Evolutionary conservation across 257 asterid species (phyloP).

Genomic region (Avicennia marina): DNA sequence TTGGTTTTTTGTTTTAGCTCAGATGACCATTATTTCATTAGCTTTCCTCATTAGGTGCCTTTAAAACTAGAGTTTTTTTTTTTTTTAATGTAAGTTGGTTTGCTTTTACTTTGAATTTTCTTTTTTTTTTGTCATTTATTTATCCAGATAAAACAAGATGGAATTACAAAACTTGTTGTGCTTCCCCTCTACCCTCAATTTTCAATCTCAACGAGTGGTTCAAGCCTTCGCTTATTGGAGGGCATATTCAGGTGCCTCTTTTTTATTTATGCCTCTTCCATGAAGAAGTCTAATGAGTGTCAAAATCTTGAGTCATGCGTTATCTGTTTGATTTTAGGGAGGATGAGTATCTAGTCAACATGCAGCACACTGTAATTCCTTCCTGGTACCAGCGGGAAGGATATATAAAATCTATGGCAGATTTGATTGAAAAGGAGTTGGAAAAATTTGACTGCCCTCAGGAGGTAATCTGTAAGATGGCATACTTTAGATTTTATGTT

Average conservation of each 20-base stretch:
- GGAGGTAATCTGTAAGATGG: constrained; percentile 50
- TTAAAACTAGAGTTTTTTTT: too few relatives aligned
- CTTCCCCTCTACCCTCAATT: constrained; percentile 98
- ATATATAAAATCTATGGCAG: constrained; percentile 92
- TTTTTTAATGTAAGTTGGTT: too few relatives aligned
- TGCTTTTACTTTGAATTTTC: too few relatives aligned
- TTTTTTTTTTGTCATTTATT: constrained; percentile 13
- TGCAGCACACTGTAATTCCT: constrained; percentile 99
- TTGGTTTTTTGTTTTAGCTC: background rate
- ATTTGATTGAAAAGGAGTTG: constrained; percentile 85
- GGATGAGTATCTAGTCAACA: constrained; percentile 95
- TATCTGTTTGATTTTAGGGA: constrained; percentile 71
- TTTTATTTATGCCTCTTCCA: constrained; percentile 18
- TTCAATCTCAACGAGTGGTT: constrained; percentile 98
- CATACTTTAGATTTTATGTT: constrained; percentile 1
- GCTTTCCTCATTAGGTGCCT: too few relatives aligned
- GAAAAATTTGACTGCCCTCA: constrained; percentile 59
- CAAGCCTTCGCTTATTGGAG: constrained; percentile 95
- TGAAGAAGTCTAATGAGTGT: constrained; percentile 13
- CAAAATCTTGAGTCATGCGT: constrained; percentile 19
- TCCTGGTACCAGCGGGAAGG: constrained; percentile 99
- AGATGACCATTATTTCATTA: background rate
- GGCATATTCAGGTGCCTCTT: constrained; percentile 73
- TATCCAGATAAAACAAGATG: constrained; percentile 76
- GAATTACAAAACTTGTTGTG: constrained; percentile 87